A percentile compares a stretch with the other conserved stretches of the same genome.
Evolutionary conservation across 805 yeast genomes (phyloP).

Genomic region (Nakazawaea ishiwadae): DNA sequence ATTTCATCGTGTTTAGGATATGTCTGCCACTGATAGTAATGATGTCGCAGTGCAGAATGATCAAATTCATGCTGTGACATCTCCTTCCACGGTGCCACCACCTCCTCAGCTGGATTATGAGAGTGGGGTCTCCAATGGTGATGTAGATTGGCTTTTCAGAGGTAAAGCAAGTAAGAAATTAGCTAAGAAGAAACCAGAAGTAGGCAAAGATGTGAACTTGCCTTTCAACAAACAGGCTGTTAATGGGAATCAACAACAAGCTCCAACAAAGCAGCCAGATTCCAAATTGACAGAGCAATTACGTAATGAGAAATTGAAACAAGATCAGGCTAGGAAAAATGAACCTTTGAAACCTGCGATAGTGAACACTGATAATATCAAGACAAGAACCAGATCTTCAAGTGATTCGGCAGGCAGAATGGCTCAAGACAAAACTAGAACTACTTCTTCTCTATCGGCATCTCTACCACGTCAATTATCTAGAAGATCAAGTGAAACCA

Average conservation of each 20-base stretch:
- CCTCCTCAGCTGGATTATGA: background rate
- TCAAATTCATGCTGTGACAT: background rate
- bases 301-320: background rate
- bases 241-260: conserved; percentile 16
- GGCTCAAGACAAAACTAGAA: background rate
- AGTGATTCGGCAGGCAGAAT: conserved; percentile 5
- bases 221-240: conserved; percentile 23
- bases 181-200: conserved; percentile 34
- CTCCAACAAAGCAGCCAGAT: conserved; percentile 1
- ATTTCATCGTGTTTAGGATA: no score
- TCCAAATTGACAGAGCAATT: conserved; percentile 10
- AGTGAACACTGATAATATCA: background rate
- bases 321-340: background rate
- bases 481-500: conserved; percentile 9
- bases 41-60: background rate
- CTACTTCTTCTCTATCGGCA: background rate
- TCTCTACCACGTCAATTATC: background rate
- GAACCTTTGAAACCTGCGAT: conserved; percentile 13
- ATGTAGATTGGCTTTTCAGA: conserved; percentile 81
- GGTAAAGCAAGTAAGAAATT: conserved; percentile 62
- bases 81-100: background rate
- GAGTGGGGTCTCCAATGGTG: conserved; percentile 61
- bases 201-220: conserved; percentile 19
- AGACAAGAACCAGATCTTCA: conserved; percentile 3
- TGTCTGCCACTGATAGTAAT: background rate